Conservation (phyloP, 2,329 filamentous ascomycete genomes). For the Corynespora cassiicola region DNA sequence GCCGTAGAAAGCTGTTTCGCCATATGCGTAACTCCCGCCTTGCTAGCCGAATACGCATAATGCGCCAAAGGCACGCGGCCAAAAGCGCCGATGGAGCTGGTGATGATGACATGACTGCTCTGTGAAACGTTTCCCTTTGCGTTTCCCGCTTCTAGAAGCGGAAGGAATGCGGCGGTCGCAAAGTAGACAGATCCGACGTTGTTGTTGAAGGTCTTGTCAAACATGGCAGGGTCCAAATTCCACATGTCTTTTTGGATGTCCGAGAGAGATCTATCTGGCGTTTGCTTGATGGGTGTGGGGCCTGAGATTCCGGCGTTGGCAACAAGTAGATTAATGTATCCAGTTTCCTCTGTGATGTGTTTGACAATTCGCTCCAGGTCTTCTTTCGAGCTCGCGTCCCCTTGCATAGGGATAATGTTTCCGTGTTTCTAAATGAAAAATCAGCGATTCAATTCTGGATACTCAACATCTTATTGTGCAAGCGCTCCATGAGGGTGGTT, state of each 20-base stretch:
- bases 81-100: constrained; percentile 16
- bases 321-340: constrained; percentile 29
- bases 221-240: constrained; percentile 40
- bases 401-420: constrained; percentile 17
- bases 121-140: constrained; percentile 9
- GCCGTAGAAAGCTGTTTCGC: constrained; percentile 5
- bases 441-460: too few relatives aligned
- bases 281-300: constrained; percentile 9
- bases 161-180: constrained; percentile 48
- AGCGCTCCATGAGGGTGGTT: neutral
- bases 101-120: constrained; percentile 21
- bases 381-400: constrained; percentile 27
- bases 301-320: constrained; percentile 28
- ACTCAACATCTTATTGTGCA: neutral
- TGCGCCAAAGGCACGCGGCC: constrained; percentile 10
- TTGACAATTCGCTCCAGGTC: constrained; percentile 19
- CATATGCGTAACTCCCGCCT: constrained; percentile 1
- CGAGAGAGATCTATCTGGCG: constrained; percentile 3
- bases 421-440: constrained; percentile 14
- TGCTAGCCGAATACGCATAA: constrained; percentile 18
- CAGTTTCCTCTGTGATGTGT: too few relatives aligned
- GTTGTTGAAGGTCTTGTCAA: too few relatives aligned
- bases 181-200: constrained; percentile 50
- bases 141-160: constrained; percentile 50
- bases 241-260: constrained; percentile 26